Percentiles rank a stretch among this genome's conserved stretches.
phyloP scores from a whole-genome alignment of 306 rosid genomes.

The Sicyos edulis region DNA sequence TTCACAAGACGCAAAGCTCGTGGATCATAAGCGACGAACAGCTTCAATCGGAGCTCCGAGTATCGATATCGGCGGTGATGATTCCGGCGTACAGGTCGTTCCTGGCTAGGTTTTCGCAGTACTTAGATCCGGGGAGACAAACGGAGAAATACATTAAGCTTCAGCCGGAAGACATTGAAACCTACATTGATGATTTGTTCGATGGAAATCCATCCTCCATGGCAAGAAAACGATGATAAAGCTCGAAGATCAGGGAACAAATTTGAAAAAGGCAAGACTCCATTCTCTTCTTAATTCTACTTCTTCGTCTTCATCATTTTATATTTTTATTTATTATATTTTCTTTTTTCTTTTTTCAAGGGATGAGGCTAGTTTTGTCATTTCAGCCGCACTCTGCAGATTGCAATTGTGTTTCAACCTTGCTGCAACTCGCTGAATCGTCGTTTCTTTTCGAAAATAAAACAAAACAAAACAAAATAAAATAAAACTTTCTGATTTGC shows the following conservation, averaged over 20 bases:
- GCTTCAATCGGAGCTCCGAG: slow-evolving; percentile 72
- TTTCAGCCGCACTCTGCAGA: slow-evolving; percentile 15
- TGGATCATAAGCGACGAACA: slow-evolving; percentile 82
- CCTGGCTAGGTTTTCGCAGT: slow-evolving; percentile 58
- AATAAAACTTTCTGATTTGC: not conserved
- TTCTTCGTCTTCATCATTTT: not conserved
- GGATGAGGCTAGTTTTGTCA: slow-evolving; percentile 9
- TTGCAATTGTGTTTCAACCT: slow-evolving; percentile 15
- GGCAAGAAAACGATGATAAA: slow-evolving; percentile 38
- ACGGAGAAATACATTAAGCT: slow-evolving; percentile 63
- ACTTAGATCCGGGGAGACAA: slow-evolving; percentile 58
- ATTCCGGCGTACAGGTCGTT: slow-evolving; percentile 77
- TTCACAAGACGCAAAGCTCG: slow-evolving; percentile 58
- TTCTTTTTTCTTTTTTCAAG: not conserved
- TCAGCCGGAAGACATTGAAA: slow-evolving; percentile 78
- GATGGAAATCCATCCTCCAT: slow-evolving; percentile 46
- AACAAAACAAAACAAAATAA: too few species aligned
- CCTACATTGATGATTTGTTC: slow-evolving; percentile 56
- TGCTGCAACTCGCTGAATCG: not conserved
- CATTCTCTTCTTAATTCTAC: not conserved
- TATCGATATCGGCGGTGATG: slow-evolving; percentile 63
- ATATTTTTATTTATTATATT: not conserved
- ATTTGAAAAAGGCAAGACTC: slow-evolving; percentile 7
- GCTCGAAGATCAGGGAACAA: not conserved
- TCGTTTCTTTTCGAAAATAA: too few species aligned